phyloP scores from a whole-genome alignment of 208 protist genomes.

The Spongospora subterranea region DNA sequence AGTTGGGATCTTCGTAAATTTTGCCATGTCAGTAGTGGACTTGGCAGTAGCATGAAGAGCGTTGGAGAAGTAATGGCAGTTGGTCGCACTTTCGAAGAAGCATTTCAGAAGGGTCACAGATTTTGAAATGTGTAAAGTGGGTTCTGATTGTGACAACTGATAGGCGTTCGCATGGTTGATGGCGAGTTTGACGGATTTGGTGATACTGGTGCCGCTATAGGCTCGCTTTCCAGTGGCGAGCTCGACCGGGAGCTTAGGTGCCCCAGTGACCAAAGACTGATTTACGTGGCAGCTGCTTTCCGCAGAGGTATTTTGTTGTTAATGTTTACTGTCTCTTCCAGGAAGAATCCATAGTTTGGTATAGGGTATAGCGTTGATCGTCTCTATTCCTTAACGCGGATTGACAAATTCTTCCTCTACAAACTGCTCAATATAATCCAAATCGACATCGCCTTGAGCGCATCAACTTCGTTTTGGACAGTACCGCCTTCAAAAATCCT shows the following conservation, averaged over 20 bases:
- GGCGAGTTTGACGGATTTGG: constrained; percentile 63
- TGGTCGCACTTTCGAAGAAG: constrained; percentile 95
- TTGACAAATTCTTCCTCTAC: constrained; percentile 94
- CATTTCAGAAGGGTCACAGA: constrained; percentile 94
- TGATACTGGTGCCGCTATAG: neutral
- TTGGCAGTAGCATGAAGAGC: constrained; percentile 55
- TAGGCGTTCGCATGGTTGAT: constrained; percentile 58
- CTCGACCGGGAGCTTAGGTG: constrained; percentile 54
- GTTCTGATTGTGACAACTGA: constrained; percentile 22
- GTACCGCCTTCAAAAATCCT: neutral
- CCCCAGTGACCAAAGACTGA: neutral
- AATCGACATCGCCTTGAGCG: constrained; percentile 65
- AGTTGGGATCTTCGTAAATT: constrained; percentile 65
- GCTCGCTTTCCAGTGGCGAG: neutral
- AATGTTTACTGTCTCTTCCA: neutral
- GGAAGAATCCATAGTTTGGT: neutral
- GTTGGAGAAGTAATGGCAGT: constrained; percentile 92
- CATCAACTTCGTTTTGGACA: constrained; percentile 62
- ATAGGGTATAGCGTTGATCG: constrained; percentile 63
- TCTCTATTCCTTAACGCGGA: constrained; percentile 88
- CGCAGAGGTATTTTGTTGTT: neutral
- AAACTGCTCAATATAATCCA: constrained; percentile 88
- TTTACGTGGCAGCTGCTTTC: neutral
- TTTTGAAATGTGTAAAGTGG: too few relatives aligned
- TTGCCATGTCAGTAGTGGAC: constrained; percentile 12